phyloP scores from a whole-genome alignment of 2,329 filamentous ascomycete species.

The Pseudogymnoascus sp. region DNA sequence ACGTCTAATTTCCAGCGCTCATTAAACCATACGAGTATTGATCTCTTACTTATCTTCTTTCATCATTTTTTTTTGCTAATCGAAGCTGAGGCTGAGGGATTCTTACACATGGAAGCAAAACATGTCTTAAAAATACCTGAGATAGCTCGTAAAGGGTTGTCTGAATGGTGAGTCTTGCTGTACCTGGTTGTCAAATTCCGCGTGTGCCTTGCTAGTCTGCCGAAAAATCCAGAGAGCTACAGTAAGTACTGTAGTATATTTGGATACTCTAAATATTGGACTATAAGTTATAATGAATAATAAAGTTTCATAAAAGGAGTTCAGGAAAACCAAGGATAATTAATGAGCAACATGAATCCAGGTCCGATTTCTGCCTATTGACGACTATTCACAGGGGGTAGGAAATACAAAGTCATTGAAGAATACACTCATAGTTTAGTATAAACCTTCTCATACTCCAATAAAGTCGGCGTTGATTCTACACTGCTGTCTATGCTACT shows the following conservation, averaged over 20 bases:
- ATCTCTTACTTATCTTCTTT: background rate
- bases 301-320: no score
- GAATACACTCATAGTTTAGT: background rate
- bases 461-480: background rate
- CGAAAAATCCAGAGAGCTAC: background rate
- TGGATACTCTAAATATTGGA: no score
- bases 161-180: no score
- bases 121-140: background rate
- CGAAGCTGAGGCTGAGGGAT: background rate
- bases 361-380: no score
- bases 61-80: background rate
- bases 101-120: background rate
- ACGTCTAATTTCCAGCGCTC: background rate
- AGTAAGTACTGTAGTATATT: background rate
- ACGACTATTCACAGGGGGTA: background rate
- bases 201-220: background rate
- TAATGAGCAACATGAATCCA: no score
- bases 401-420: background rate
- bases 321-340: no score
- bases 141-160: background rate
- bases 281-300: no score
- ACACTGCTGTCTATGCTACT: background rate
- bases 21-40: background rate
- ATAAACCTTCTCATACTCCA: background rate
- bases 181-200: background rate